These are phyloP conservation scores for Dactylorhiza incarnata DNA, from an alignment of 106 monocot genomes.

Conservation along the genomic window DNA sequence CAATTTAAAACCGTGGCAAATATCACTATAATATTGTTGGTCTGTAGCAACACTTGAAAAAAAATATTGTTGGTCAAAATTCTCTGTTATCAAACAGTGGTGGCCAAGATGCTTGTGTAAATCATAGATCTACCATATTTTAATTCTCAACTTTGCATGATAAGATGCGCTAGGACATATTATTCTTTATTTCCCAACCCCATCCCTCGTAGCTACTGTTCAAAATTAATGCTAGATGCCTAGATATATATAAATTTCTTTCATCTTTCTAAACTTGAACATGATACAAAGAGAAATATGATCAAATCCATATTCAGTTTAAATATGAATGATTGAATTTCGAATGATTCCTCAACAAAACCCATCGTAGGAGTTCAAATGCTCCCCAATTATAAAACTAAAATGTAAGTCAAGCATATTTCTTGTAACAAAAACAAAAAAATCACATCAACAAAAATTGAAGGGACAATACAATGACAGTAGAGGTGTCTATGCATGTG, in stretches of 20 bases:
- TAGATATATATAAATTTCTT: background rate
- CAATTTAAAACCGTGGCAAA: no score
- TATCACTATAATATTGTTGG: no score
- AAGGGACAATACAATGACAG: background rate
- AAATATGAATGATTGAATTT: no score
- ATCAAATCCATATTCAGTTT: background rate
- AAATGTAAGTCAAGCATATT: background rate
- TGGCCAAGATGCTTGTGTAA: no score
- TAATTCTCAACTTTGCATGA: background rate
- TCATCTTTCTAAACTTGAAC: background rate
- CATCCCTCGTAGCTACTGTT: background rate
- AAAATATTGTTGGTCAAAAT: no score
- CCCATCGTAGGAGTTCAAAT: background rate
- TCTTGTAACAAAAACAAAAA: constrained; percentile 2
- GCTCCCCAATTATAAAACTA: background rate
- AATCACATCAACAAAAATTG: background rate
- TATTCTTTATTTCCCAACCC: background rate
- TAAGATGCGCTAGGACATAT: background rate
- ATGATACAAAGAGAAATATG: background rate
- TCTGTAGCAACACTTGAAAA: no score
- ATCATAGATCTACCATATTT: no score
- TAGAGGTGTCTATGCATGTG: background rate
- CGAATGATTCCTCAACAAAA: background rate
- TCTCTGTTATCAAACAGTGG: no score
- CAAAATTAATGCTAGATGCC: background rate